A percentile compares a stretch with the other conserved stretches of the same genome.
Conservation (phyloP, 192 early-diverging fungal species). For the Entomortierella beljakovae region DNA sequence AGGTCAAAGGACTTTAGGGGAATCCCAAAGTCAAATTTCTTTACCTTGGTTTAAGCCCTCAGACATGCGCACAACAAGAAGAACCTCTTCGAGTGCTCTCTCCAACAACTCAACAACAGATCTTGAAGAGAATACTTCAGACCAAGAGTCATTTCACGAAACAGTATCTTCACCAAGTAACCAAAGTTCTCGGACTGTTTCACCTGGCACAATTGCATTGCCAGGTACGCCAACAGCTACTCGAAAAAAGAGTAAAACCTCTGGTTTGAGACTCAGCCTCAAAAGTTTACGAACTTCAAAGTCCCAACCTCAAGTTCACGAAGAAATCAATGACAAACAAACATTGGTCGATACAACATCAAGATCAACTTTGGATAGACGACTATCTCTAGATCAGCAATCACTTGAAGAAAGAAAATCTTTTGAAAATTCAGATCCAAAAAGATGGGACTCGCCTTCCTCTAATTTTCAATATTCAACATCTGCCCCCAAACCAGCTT, state of each 20-base stretch:
- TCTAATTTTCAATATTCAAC: constrained; percentile 15
- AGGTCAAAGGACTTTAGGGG: not conserved
- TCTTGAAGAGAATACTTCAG: constrained; percentile 40
- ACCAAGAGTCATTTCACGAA: constrained; percentile 39
- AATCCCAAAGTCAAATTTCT: constrained; percentile 17
- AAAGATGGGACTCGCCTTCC: constrained; percentile 3
- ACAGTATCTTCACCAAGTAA: constrained; percentile 42
- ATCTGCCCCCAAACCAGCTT: constrained; percentile 44
- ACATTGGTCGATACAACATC: constrained; percentile 7
- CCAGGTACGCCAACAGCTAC: constrained; percentile 1
- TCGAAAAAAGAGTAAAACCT: constrained; percentile 26
- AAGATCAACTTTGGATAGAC: constrained; percentile 19
- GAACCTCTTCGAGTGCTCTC: constrained; percentile 37
- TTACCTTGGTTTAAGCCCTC: constrained; percentile 32
- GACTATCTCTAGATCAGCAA: constrained; percentile 26
- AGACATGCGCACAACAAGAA: constrained; percentile 22
- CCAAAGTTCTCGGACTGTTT: constrained; percentile 40
- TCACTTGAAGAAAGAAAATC: constrained; percentile 17
- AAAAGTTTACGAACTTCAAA: constrained; percentile 44
- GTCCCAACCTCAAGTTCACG: not conserved
- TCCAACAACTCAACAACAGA: constrained; percentile 51
- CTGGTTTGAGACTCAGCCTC: constrained; percentile 46
- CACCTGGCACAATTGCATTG: constrained; percentile 21
- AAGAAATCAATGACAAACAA: not conserved
- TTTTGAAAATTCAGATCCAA: constrained; percentile 15